Conservation (phyloP, 805 yeast genomes). For the Metschnikowia lunata region DNA sequence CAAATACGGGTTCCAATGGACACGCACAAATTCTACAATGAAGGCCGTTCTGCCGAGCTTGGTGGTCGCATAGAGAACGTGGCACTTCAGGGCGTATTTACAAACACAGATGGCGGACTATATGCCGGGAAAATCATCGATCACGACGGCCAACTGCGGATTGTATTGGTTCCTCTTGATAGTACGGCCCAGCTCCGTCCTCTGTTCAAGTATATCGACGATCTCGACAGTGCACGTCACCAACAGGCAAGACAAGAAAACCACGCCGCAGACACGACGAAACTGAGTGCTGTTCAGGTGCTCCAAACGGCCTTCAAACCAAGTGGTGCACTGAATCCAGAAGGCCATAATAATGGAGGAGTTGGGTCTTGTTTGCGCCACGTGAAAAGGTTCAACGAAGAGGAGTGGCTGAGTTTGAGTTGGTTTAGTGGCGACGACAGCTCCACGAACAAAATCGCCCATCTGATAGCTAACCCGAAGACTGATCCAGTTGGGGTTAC, state of each 20-base stretch:
- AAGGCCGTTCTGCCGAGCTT: conserved; percentile 61
- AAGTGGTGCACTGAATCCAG: conserved; percentile 17
- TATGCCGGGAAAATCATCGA: conserved; percentile 31
- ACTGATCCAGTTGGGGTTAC: conserved; percentile 11
- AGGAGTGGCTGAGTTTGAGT: conserved; percentile 32
- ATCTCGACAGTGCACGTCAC: conserved; percentile 43
- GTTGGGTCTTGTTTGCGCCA: conserved; percentile 39
- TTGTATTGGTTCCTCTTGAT: conserved; percentile 63
- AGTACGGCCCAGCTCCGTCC: conserved; percentile 78
- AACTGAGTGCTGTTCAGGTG: conserved; percentile 32
- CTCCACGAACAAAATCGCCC: conserved; percentile 14
- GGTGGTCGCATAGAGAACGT: conserved; percentile 53
- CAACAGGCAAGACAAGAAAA: conserved; percentile 36
- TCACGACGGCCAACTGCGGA: conserved; percentile 26
- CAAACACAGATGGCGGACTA: conserved; percentile 45
- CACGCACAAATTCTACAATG: conserved; percentile 63
- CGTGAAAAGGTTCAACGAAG: conserved; percentile 38
- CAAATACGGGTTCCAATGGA: conserved; percentile 77
- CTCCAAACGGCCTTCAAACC: conserved; percentile 39
- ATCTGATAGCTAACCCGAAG: conserved; percentile 10
- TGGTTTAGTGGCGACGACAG: conserved; percentile 25
- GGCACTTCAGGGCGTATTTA: conserved; percentile 66
- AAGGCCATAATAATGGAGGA: conserved; percentile 26
- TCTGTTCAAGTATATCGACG: conserved; percentile 73
- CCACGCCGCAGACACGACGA: conserved; percentile 15